Evolutionary conservation across 768 basidiomycete species (phyloP).

Genomic region (Trametes coccinea): DNA sequence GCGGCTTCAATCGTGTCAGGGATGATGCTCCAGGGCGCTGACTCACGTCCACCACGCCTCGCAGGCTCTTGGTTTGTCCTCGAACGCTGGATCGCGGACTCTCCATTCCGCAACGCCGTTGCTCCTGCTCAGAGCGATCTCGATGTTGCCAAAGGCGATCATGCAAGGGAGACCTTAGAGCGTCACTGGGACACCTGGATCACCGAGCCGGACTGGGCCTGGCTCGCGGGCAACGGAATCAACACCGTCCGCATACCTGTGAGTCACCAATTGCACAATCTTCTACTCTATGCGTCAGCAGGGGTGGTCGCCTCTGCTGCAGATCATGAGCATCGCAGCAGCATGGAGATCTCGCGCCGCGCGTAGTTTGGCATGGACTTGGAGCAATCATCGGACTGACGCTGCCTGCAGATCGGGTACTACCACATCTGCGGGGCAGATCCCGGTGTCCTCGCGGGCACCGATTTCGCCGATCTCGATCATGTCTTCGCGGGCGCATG

Average conservation of each 20-base stretch:
- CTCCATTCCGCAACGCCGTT: constrained; percentile 55
- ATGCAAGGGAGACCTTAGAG: constrained; percentile 44
- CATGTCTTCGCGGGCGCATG: constrained; percentile 65
- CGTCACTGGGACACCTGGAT: constrained; percentile 59
- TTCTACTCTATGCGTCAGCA: neutral
- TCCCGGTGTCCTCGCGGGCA: constrained; percentile 56
- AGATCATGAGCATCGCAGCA: neutral
- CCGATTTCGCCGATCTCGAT: constrained; percentile 59
- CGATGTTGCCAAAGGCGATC: constrained; percentile 60
- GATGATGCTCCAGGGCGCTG: neutral
- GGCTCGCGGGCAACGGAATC: constrained; percentile 53
- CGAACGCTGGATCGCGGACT: constrained; percentile 71
- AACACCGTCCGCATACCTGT: constrained; percentile 67
- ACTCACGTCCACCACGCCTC: neutral
- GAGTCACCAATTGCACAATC: constrained; percentile 24
- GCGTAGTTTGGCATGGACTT: too few relatives aligned
- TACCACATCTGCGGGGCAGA: constrained; percentile 69
- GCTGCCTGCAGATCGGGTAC: constrained; percentile 61
- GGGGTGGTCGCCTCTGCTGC: neutral
- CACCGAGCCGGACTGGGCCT: constrained; percentile 51
- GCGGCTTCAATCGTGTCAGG: too few relatives aligned
- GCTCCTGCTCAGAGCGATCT: constrained; percentile 65
- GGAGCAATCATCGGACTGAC: neutral
- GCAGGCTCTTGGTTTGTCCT: constrained; percentile 78
- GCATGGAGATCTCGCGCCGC: neutral